phyloP scores from a whole-genome alignment of 768 basidiomycete species.

The Mycena latifolia region DNA sequence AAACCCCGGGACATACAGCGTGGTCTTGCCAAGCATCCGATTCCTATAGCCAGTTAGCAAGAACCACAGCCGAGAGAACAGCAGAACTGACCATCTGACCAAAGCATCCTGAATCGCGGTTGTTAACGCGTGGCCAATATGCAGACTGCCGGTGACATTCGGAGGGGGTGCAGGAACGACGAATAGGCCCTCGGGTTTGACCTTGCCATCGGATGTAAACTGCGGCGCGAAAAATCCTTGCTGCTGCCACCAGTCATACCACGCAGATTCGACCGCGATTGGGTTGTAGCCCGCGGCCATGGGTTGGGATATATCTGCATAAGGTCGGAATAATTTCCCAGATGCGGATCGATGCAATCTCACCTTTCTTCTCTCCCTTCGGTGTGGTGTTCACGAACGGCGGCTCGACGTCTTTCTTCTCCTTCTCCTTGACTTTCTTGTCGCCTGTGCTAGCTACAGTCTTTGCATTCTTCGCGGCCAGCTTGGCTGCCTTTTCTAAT shows the following conservation, averaged over 20 bases:
- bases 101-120: constrained; percentile 92
- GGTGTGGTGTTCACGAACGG: constrained; percentile 93
- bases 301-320: constrained; percentile 82
- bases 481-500: constrained; percentile 82
- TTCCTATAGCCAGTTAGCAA: constrained; percentile 66
- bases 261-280: constrained; percentile 91
- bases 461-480: constrained; percentile 76
- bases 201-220: constrained; percentile 65
- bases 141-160: constrained; percentile 95
- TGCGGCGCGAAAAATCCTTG: constrained; percentile 93
- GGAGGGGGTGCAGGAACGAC: constrained; percentile 94
- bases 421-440: constrained; percentile 80
- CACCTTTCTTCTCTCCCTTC: constrained; percentile 95
- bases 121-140: constrained; percentile 96
- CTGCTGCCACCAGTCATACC: constrained; percentile 98
- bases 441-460: constrained; percentile 51
- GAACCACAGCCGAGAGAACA: neutral
- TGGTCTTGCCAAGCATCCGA: constrained; percentile 95
- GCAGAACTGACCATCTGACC: constrained; percentile 79
- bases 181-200: constrained; percentile 77
- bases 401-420: constrained; percentile 75
- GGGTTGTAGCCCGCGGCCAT: constrained; percentile 98
- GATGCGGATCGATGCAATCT: constrained; percentile 28
- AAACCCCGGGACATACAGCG: constrained; percentile 93
- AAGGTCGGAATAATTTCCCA: neutral